Conservation (phyloP, 2,329 filamentous ascomycete species). For the Aspergillus ustus region DNA sequence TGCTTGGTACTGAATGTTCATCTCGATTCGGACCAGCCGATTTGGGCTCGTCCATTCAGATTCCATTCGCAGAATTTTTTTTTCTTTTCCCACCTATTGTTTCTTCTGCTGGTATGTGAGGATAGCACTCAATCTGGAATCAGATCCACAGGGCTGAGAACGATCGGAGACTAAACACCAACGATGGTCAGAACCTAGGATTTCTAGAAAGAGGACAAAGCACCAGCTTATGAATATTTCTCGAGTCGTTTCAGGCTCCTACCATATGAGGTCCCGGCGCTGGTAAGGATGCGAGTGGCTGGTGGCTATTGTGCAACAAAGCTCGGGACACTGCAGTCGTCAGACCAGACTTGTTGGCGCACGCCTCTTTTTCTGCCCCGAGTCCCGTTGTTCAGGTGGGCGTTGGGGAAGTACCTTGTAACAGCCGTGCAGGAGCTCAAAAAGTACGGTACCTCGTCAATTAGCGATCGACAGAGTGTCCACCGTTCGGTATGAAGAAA, state of each 20-base stretch:
- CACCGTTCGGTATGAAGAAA: slow-evolving; percentile 12
- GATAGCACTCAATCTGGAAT: slow-evolving; percentile 1
- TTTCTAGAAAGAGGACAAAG: neutral
- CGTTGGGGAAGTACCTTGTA: neutral
- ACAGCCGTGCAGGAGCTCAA: neutral
- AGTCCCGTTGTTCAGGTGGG: slow-evolving; percentile 2
- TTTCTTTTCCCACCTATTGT: slow-evolving; percentile 10
- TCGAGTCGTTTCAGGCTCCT: neutral
- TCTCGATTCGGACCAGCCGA: slow-evolving; percentile 8
- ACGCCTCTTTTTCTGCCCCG: neutral
- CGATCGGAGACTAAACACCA: slow-evolving; percentile 11
- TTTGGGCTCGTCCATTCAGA: slow-evolving; percentile 3
- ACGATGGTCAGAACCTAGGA: neutral
- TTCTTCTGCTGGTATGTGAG: slow-evolving; percentile 2
- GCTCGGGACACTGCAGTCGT: slow-evolving; percentile 13
- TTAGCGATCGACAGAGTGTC: slow-evolving; percentile 14
- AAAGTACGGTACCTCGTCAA: slow-evolving; percentile 9
- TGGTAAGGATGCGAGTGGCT: slow-evolving; percentile 4
- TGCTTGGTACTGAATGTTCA: neutral
- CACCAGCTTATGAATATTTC: neutral
- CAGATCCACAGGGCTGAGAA: slow-evolving; percentile 19
- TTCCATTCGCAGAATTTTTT: slow-evolving; percentile 14
- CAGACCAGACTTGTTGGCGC: slow-evolving; percentile 1
- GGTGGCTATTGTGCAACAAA: slow-evolving; percentile 11
- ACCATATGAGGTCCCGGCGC: neutral